Base-by-base conservation (phyloP, 1,139 yeast species). In the Debaryomyces sp. region DNA sequence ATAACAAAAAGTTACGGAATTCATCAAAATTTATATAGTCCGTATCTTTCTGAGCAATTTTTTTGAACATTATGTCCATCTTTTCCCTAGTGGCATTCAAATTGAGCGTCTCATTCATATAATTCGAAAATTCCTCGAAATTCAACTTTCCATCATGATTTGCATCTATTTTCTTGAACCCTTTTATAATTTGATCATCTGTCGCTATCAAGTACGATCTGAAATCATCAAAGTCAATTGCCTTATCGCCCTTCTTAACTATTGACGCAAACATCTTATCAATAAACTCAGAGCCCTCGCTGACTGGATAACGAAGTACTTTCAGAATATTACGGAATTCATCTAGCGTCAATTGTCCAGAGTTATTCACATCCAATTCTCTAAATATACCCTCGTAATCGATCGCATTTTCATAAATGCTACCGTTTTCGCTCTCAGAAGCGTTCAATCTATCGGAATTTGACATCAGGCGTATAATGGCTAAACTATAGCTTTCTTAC, bases 1-100 rank as follows among this genome's bases (percentile, higher is more conserved):
- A 81, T 43, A 92, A 66, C 39, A 94, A 68, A 49, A 89, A 89
- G 55, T 88, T 88, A 54, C 96, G 75, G 81, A 96, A 94, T 58
- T 94, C 96, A 48, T 90, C 91, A 60, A 82, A 88, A 0, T 95
- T 85, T 35, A 94, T 85, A 56, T 74, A 81, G 1, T 95, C 94
- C 53, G 84, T 86, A 48, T 79, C 70, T 48, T 82, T 77, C 36
- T 70, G 68, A 62, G 87, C 94, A 41, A 88, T 73, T 44, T 78
- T 81, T 33, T 76, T 68, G 64, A 87, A 85, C 49, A 92, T 80
- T 17, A 70, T 64, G 49, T 81, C 83, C 40, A 87, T 73, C 54
- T 82, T 82, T n/a, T 76, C 70, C 17, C 74, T 73, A 6, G 85
- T 77, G 2, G 89, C 82, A 24, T 70, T 67, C 46, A 80, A 62